Percentiles rank a stretch among this genome's conserved stretches.
These are phyloP conservation scores for Penicillium subrubescens DNA, from an alignment of 495 filamentous ascomycete genomes.

Conservation along the genomic window DNA sequence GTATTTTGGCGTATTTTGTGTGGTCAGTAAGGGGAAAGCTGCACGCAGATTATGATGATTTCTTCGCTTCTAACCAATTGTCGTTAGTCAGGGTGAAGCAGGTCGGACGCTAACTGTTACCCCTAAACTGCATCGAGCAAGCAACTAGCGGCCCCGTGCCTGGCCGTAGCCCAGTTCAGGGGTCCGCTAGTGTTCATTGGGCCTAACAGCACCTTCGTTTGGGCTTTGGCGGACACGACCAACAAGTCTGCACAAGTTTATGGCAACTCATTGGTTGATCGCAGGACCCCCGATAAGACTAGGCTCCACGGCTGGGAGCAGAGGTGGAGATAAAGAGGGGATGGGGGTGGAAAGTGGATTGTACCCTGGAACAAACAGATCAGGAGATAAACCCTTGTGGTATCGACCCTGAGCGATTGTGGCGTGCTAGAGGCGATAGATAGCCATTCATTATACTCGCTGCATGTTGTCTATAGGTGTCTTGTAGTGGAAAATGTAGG, in stretches of 20 bases:
- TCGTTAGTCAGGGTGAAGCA: constrained; percentile 8
- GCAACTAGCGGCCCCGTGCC: constrained; percentile 20
- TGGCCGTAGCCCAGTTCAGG: constrained; percentile 10
- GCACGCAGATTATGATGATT: constrained; percentile 18
- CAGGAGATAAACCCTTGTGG: not conserved
- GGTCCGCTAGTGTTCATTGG: not conserved
- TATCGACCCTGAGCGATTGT: not conserved
- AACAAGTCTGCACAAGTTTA: constrained; percentile 5
- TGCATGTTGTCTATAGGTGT: not conserved
- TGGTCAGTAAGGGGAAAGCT: constrained; percentile 21
- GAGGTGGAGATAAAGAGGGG: constrained; percentile 1
- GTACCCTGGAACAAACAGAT: not conserved
- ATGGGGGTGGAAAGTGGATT: not conserved
- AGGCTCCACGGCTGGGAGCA: constrained; percentile 5
- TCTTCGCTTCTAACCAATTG: constrained; percentile 7
- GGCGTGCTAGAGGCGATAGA: not conserved
- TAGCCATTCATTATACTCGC: not conserved
- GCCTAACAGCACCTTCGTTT: not conserved
- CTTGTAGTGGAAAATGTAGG: not conserved
- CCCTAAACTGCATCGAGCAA: constrained; percentile 6
- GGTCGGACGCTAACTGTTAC: constrained; percentile 2
- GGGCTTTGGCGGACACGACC: not conserved
- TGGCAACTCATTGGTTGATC: constrained; percentile 1
- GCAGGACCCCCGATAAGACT: constrained; percentile 7
- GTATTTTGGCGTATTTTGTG: constrained; percentile 6